A percentile compares a stretch with the other conserved stretches of the same genome.
Conservation (phyloP, 2,329 filamentous ascomycete species). For the Botrytis tulipae region DNA sequence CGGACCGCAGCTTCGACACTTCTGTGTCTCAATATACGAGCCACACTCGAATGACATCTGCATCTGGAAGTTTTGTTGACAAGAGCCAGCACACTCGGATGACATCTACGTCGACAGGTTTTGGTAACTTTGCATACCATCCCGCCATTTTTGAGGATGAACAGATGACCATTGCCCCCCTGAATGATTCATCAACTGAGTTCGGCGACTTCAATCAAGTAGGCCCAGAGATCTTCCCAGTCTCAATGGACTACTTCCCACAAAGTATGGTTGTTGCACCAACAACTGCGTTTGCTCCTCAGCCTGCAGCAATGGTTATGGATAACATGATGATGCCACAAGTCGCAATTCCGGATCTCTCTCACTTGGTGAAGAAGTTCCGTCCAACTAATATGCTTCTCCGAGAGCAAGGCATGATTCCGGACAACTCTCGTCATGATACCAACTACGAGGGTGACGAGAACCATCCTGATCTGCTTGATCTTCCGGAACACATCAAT, state of each 20-base stretch:
- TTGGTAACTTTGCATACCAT: not conserved
- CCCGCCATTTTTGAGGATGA: not conserved
- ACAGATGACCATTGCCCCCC: not conserved
- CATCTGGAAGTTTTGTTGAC: not conserved
- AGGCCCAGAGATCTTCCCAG: not conserved
- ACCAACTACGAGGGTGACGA: slow-evolving; percentile 15
- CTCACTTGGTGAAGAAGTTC: slow-evolving; percentile 2
- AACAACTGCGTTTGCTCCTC: not conserved
- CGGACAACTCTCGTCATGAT: not conserved
- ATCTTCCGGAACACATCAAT: slow-evolving; percentile 26
- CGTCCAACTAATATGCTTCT: slow-evolving; percentile 18
- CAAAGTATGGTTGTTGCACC: not conserved
- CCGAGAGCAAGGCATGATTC: slow-evolving; percentile 6
- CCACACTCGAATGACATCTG: not conserved
- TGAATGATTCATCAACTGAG: not conserved
- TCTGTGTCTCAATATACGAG: not conserved
- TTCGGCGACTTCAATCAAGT: not conserved
- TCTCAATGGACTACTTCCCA: not conserved
- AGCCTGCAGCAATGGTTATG: not conserved
- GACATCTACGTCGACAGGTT: not conserved
- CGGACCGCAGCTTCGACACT: not conserved
- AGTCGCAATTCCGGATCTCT: not conserved
- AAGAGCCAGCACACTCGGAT: not conserved
- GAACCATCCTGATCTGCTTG: slow-evolving; percentile 13
- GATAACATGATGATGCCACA: not conserved